These are phyloP conservation scores for Phlebopus sp. DNA, from an alignment of 1,284 basidiomycete species.

Conservation along the genomic window DNA sequence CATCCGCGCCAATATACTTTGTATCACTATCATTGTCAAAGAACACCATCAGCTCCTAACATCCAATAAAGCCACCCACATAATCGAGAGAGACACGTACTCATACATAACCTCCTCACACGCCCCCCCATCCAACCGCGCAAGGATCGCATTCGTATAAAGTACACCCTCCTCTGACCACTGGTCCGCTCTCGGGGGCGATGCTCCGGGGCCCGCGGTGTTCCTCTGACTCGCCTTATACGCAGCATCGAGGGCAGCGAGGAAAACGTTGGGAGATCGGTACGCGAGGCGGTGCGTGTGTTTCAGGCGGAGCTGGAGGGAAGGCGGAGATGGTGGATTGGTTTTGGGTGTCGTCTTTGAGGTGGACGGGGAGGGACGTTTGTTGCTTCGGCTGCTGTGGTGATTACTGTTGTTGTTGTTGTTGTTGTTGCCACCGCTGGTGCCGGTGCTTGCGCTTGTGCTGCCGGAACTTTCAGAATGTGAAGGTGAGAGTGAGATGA, in stretches of 20 bases:
- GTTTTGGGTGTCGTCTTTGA: slow-evolving; percentile 3
- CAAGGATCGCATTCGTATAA: slow-evolving; percentile 31
- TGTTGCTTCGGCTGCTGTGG: too few relatives aligned
- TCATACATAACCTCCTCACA: slow-evolving; percentile 53
- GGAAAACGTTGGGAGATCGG: slow-evolving; percentile 7
- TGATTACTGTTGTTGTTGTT: too few relatives aligned
- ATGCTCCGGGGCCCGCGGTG: too few relatives aligned
- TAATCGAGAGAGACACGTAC: slow-evolving; percentile 38
- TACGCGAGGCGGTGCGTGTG: slow-evolving; percentile 20
- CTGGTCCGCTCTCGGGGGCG: slow-evolving; percentile 7
- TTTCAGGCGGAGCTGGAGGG: slow-evolving; percentile 19
- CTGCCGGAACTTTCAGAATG: neutral
- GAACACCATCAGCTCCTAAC: neutral
- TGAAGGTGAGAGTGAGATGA: slow-evolving; percentile 18
- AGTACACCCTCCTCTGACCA: slow-evolving; percentile 18
- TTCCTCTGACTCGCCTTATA: too few relatives aligned
- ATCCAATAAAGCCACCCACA: neutral
- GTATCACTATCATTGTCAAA: slow-evolving; percentile 44
- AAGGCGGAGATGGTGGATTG: slow-evolving; percentile 9
- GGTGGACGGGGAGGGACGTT: neutral
- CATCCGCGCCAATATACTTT: slow-evolving; percentile 54
- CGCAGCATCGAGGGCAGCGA: too few relatives aligned
- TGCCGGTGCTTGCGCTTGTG: neutral
- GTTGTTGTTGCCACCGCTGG: too few relatives aligned
- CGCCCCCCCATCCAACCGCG: slow-evolving; percentile 37